Percentiles rank a stretch among this genome's conserved stretches.
These are phyloP conservation scores for Ceratobasidium sp. DNA, from an alignment of 1,284 basidiomycete genomes.

Conservation along the genomic window DNA sequence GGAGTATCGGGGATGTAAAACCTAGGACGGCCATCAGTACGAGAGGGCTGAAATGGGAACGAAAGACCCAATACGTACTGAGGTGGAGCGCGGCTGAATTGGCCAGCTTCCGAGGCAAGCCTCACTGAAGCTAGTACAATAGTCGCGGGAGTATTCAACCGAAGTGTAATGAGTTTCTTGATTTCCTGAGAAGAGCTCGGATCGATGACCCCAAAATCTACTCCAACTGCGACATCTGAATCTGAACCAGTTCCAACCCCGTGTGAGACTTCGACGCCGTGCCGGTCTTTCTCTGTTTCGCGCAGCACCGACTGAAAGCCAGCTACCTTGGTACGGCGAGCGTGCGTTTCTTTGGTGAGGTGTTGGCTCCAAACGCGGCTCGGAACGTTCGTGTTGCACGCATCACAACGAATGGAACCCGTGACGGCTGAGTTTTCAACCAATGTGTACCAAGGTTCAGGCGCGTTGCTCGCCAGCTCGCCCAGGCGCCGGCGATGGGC, in stretches of 20 bases:
- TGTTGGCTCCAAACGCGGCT: slow-evolving; percentile 49
- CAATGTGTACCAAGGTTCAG: slow-evolving; percentile 49
- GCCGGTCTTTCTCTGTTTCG: slow-evolving; percentile 58
- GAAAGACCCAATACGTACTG: slow-evolving; percentile 29
- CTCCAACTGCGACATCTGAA: slow-evolving; percentile 32
- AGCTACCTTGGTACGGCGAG: slow-evolving; percentile 53
- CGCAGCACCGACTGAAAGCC: slow-evolving; percentile 54
- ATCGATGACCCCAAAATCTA: slow-evolving; percentile 57
- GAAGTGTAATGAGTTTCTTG: slow-evolving; percentile 45
- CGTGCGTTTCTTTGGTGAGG: slow-evolving; percentile 51
- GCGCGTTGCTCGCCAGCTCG: slow-evolving; percentile 47
- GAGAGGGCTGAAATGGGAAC: background rate
- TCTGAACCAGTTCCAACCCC: slow-evolving; percentile 47
- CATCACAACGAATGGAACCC: slow-evolving; percentile 53
- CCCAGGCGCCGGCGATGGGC: slow-evolving; percentile 48
- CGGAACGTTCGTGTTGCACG: slow-evolving; percentile 54
- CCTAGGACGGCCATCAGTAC: slow-evolving; percentile 42
- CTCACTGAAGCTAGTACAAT: slow-evolving; percentile 39
- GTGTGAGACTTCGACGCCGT: slow-evolving; percentile 53
- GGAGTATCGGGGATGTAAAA: slow-evolving; percentile 22
- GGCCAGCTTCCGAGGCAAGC: slow-evolving; percentile 38
- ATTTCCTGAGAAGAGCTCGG: slow-evolving; percentile 40
- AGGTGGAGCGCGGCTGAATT: slow-evolving; percentile 31
- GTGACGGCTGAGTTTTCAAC: slow-evolving; percentile 45
- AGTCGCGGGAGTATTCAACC: slow-evolving; percentile 42